A percentile compares a stretch with the other conserved stretches of the same genome.
Evolutionary conservation across 139 green algal species (phyloP).

Genomic region (Chlorella sp.): DNA sequence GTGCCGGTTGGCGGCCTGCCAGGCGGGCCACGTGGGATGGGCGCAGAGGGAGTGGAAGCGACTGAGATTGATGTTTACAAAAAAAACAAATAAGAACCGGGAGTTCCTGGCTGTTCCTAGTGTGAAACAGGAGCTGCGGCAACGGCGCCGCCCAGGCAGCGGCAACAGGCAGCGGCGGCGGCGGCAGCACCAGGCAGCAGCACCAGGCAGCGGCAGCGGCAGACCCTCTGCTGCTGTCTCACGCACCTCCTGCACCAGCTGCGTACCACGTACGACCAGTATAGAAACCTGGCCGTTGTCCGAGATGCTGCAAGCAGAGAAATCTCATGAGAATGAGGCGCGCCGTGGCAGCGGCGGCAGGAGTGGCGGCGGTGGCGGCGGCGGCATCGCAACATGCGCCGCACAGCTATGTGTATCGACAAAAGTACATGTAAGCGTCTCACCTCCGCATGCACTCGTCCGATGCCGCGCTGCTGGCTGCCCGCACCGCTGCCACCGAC

Average conservation of each 20-base stretch:
- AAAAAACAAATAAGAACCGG: too few relatives aligned
- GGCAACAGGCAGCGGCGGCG: background rate
- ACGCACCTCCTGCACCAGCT: slow-evolving; percentile 80
- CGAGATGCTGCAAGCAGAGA: slow-evolving; percentile 47
- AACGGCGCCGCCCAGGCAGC: too few relatives aligned
- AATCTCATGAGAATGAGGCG: background rate
- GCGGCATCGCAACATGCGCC: background rate
- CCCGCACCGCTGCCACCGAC: background rate
- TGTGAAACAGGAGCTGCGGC: too few relatives aligned
- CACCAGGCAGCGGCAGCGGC: too few relatives aligned
- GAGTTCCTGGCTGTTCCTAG: background rate
- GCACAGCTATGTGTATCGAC: background rate
- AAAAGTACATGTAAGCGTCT: background rate
- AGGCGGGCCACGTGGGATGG: background rate
- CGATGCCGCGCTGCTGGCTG: background rate
- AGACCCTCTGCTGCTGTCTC: background rate
- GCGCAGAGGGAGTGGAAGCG: background rate
- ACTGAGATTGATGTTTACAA: too few relatives aligned
- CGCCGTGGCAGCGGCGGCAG: background rate
- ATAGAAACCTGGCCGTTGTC: slow-evolving; percentile 74
- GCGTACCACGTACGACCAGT: slow-evolving; percentile 73
- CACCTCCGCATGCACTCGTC: slow-evolving; percentile 20
- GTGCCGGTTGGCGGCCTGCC: slow-evolving; percentile 45
- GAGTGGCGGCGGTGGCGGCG: background rate
- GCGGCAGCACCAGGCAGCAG: too few relatives aligned